Evolutionary conservation across 1,139 yeast genomes (phyloP), one percentile per base, ranked within the genome.

Genomic region (Candida sp.): DNA sequence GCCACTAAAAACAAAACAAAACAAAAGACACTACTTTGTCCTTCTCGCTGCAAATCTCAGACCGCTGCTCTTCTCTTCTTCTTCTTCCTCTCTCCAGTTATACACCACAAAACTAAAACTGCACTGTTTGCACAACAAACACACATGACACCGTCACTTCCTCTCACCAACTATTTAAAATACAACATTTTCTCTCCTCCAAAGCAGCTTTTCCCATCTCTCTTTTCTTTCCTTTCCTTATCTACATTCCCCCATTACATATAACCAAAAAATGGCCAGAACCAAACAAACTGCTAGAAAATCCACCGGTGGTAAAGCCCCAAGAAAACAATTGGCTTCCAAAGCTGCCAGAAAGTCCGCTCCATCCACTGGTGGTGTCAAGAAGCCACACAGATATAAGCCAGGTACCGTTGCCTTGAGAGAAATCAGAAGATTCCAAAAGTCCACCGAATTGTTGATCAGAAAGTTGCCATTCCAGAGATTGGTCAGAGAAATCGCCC

Each of bases 331-430:
- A 82, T 86, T 93, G 72, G 98, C 98, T 69, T 92, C 98, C 65
- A 93, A 93, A 89, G 98, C 97, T 68, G 98, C 98, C 66, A 89
- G 98, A 86, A 93, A 93, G 81, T 92, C 98, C 53, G 98, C 98
- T 56, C 94, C 96, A 82, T 83, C 97, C 60, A 86, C 97, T 62
- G 98, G 98, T 76, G 98, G 98, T 87, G 98, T 93, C 75, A 93
- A 93, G 93, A 93, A 93, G 85, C 98, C 98, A 65, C 98, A 93
- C 91, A 91, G 98, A 89, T 93, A 92, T 84, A 93, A 92, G 94
- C 98, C 98, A 77, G 98, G 98, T 92, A 93, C 98, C 72, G 98
- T 93, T 72, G 98, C 98, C 68, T 89, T 93, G 75, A 93, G 98
- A 89, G 98, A 93, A 84, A 93, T 93, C 73, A 91, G 98, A 88